Evolutionary conservation across 129 eudicot genomes (phyloP), one percentile per base, ranked within the genome.

Genomic region (Glebionis coronaria): DNA sequence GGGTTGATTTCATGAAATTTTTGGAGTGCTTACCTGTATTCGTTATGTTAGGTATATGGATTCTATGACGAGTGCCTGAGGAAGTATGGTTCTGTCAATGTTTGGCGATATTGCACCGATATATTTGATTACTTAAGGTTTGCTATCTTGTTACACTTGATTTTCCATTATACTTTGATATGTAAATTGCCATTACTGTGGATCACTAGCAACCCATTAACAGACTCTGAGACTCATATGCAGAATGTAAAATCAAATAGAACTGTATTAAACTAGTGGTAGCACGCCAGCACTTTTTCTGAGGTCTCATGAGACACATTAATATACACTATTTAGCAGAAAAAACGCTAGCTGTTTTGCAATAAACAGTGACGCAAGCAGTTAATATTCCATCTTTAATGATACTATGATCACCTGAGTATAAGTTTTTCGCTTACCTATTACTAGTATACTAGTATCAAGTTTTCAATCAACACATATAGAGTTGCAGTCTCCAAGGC

Each of bases 81-180:
- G 65, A 93, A 93, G 67, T 93, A 93, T 75, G 98, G 98, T 55
- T 93, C 98, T 25, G 91, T 77, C 64, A 93, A 93, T 82, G 98
- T 93, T 62, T 93, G 98, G 98, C 82, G 97, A 93, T 93, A 93
- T 67, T 93, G 98, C 86, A 93, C 98, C 5, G 97, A 93, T 70
- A 82, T 93, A 64, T 93, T 93, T 67, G 98, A 93, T 76, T 93
- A 93, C 81, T 64, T 93, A 69, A 93, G 98, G 96, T 91, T 50
- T 79, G 94, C 6, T 23, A 50, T 31, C 44, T 82, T 75, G 50
- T 28, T 75, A 15, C 40, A 55, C 19, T 53, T 61, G 8, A 14
- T 61, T 71, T 49, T 21, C 10, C 42, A 35, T 35, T 35, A 35
- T 35, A 6, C 9, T 35, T 35, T 35, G 9, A 35, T 35, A 7